These are phyloP conservation scores for Camellia granthamiana DNA, from an alignment of 148 eudicot species.

Conservation along the genomic window DNA sequence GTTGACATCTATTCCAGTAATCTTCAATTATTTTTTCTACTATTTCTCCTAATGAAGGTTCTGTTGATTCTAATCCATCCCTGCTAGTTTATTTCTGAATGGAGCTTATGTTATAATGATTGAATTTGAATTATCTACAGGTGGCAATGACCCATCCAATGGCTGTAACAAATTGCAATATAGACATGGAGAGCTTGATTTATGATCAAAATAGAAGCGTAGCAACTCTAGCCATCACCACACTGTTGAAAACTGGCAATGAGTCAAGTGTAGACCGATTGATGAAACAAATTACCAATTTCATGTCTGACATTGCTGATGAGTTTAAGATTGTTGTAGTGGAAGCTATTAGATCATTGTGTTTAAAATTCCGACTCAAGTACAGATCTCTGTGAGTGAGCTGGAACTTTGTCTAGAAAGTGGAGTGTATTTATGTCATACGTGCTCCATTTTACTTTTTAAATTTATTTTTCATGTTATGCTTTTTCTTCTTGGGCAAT, in stretches of 20 bases:
- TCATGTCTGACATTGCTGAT: slow-evolving; percentile 99
- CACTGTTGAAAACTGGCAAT: slow-evolving; percentile 91
- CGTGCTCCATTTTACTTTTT: neutral
- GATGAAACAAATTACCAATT: slow-evolving; percentile 97
- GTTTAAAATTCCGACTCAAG: slow-evolving; percentile 94
- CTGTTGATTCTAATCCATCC: neutral
- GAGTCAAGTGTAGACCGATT: slow-evolving; percentile 97
- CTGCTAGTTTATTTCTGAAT: neutral
- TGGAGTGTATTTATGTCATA: neutral
- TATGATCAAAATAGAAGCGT: slow-evolving; percentile 98
- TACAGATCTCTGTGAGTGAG: slow-evolving; percentile 85
- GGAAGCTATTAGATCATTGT: slow-evolving; percentile 91
- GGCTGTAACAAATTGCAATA: slow-evolving; percentile 98
- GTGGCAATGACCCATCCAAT: slow-evolving; percentile 98
- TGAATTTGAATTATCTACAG: slow-evolving; percentile 35
- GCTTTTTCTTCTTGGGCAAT: neutral
- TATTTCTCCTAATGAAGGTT: neutral
- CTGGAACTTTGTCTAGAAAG: neutral
- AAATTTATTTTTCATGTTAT: neutral
- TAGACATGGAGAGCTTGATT: slow-evolving; percentile 98
- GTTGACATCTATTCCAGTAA: neutral
- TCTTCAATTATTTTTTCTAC: neutral
- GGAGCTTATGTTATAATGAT: neutral
- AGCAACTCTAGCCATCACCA: slow-evolving; percentile 98
- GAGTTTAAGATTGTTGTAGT: slow-evolving; percentile 99